Base-by-base conservation (phyloP, 2,329 filamentous ascomycete genomes). In the Biscogniauxia sp. region DNA sequence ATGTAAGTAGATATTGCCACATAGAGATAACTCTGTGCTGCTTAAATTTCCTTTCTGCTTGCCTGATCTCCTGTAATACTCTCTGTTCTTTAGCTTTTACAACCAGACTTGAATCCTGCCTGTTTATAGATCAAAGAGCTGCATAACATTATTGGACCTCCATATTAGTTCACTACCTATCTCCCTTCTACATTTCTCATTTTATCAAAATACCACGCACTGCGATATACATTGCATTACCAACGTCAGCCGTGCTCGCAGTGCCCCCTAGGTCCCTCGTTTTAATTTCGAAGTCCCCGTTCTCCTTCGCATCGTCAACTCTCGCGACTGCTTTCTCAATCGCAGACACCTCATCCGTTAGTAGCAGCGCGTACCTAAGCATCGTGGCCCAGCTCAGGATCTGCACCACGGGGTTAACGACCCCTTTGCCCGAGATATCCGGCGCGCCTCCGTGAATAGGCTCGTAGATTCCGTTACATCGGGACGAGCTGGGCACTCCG, bases 401-500 rank as follows among this genome's bases (percentile, higher is more conserved):
- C 17, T 45, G 37, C 37, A 13, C 37, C 15, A 45, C 37, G 37
- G 37, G 55, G 66, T 88, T 86, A 1, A 88, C 89, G 37, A 92
- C 82, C 0, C 89, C 89, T 76, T 92, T 92, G 59, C 89, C 89
- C 7, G 87, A 85, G 65, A 92, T 92, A 67, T 92, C 89, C 11
- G 90, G 89, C 1, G 89, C 90, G 56, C 71, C 84, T 78, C 88
- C 89, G 72, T 92, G 89, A 58, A 92, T 90, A 3, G 89, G 89
- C 77, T 92, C 89, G 71, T 91, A 92, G 67, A 92, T 90, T 5
- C 51, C 51, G 63, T 90, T 91, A 68, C 74, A 76, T n/a, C 66
- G 68, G n/a, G 69, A 72, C 19, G 74, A 62, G 1, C 74, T 72
- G 0, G 77, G 77, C 2, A 81, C 73, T 1, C 77, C 80, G 0